These are phyloP conservation scores for Diospyros lotus DNA, from an alignment of 148 eudicot genomes.

Conservation along the genomic window DNA sequence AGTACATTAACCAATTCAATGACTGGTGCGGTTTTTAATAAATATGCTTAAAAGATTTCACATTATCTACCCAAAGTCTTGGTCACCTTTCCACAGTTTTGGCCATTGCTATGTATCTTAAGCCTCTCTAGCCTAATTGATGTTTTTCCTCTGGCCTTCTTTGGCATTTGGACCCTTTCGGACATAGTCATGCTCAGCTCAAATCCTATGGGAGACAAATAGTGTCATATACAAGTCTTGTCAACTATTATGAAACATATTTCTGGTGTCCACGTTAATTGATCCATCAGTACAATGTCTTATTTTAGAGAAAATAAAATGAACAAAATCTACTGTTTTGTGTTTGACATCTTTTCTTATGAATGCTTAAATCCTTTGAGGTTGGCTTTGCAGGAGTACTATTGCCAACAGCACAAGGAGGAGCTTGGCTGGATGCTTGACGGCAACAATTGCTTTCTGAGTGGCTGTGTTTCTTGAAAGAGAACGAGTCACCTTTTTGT, in stretches of 20 bases:
- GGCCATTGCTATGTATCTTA: not conserved
- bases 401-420: not conserved
- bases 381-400: not conserved
- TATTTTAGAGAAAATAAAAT: not conserved
- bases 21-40: too few species aligned
- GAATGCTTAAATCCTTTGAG: not conserved
- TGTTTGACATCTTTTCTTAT: not conserved
- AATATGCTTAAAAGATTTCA: too few species aligned
- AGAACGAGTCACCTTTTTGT: not conserved
- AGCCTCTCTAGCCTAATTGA: not conserved
- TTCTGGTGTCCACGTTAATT: not conserved
- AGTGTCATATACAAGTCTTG: not conserved
- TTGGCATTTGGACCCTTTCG: not conserved
- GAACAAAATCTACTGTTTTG: not conserved
- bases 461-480: slow-evolving; percentile 1
- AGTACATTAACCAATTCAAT: too few species aligned
- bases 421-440: not conserved
- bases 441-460: not conserved
- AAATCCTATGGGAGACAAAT: not conserved
- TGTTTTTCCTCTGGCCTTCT: not conserved
- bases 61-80: not conserved
- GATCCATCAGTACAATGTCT: not conserved
- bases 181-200: not conserved
- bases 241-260: not conserved
- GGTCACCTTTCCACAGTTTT: not conserved